A percentile compares a stretch with the other conserved stretches of the same genome.
These are phyloP conservation scores for Arbutus unedo DNA, from an alignment of 148 eudicot species.

Conservation along the genomic window DNA sequence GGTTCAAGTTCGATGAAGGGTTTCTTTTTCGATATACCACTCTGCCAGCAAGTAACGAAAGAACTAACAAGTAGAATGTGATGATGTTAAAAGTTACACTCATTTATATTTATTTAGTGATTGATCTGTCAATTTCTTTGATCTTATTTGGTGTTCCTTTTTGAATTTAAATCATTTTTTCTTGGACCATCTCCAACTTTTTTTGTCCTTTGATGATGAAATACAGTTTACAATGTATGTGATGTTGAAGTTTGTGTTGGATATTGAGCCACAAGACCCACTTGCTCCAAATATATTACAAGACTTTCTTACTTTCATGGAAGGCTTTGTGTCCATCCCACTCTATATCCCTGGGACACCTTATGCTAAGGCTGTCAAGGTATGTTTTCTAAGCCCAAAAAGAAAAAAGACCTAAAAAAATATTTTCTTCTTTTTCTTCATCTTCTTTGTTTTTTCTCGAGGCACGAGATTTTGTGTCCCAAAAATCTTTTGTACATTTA, in stretches of 20 bases:
- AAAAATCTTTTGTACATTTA: background rate
- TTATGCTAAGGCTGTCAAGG: conserved; percentile 53
- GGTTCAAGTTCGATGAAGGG: too few species aligned
- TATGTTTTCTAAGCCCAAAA: conserved; percentile 10
- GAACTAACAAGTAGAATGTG: too few species aligned
- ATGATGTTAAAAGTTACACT: too few species aligned
- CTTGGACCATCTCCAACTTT: background rate
- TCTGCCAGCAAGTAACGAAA: too few species aligned
- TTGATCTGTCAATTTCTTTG: too few species aligned
- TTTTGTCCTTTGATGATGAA: background rate
- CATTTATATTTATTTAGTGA: too few species aligned
- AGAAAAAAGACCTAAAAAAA: background rate
- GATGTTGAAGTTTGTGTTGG: conserved; percentile 24
- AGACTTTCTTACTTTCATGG: conserved; percentile 48
- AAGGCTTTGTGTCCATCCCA: conserved; percentile 60
- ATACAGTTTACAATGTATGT: conserved; percentile 23
- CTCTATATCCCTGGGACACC: conserved; percentile 42
- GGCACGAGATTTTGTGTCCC: background rate
- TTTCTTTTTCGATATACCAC: too few species aligned
- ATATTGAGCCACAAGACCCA: conserved; percentile 22
- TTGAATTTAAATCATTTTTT: too few species aligned
- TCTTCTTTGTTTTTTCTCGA: background rate
- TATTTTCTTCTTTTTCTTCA: background rate
- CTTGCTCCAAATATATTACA: conserved; percentile 31
- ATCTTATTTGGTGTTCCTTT: too few species aligned